Conservation (phyloP, 2,329 filamentous ascomycete genomes). For the Cladophialophora psammophila region DNA sequence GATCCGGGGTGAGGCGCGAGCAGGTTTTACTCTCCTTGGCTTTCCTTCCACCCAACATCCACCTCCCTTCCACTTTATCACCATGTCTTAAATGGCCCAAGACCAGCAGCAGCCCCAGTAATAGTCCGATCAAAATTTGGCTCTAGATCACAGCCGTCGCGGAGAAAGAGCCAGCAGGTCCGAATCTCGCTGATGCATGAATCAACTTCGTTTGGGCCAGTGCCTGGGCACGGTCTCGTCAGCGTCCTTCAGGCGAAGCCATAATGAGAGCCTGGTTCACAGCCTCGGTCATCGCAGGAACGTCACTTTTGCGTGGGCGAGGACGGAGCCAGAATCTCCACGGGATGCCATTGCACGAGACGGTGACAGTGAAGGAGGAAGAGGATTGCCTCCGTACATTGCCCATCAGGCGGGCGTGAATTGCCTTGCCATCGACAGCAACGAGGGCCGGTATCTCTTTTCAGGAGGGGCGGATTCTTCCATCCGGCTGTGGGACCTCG, state of each 20-base stretch:
- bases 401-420: slow-evolving; percentile 83
- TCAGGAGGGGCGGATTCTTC: slow-evolving; percentile 87
- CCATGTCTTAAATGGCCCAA: background rate
- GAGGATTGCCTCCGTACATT: slow-evolving; percentile 48
- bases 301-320: slow-evolving; percentile 56
- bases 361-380: slow-evolving; percentile 39
- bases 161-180: background rate
- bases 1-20: background rate
- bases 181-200: slow-evolving; percentile 35
- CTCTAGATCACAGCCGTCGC: background rate
- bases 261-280: slow-evolving; percentile 70
- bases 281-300: slow-evolving; percentile 73
- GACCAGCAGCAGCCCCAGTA: background rate
- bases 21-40: background rate
- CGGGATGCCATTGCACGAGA: slow-evolving; percentile 30
- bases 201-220: slow-evolving; percentile 35
- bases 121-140: background rate
- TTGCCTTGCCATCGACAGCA: slow-evolving; percentile 78
- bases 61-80: background rate
- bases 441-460: slow-evolving; percentile 79
- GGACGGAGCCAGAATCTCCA: slow-evolving; percentile 40
- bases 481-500: slow-evolving; percentile 86
- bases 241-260: slow-evolving; percentile 69
- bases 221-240: slow-evolving; percentile 68
- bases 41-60: background rate